These are phyloP conservation scores for Stramenopiles sp. DNA, from an alignment of 352 stramenopile species.

Conservation along the genomic window DNA sequence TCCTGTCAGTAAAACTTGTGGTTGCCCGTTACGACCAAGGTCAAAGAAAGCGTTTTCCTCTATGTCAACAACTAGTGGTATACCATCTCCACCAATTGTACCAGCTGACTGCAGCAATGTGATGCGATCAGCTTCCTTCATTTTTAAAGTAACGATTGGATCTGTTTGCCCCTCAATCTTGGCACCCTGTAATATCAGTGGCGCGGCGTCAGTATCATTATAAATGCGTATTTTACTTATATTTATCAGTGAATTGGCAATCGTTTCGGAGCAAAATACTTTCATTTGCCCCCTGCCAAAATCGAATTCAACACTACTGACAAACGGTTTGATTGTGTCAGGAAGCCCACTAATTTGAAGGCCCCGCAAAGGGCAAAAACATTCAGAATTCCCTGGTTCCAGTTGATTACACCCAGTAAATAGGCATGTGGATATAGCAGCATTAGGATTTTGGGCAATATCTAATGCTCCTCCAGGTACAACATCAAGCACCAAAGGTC, in stretches of 20 bases:
- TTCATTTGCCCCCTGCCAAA: neutral
- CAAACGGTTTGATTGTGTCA: neutral
- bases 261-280: neutral
- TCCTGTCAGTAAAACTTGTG: neutral
- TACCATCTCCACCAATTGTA: neutral
- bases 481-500: neutral
- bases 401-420: neutral
- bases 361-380: too few relatives aligned
- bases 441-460: neutral
- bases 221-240: too few relatives aligned
- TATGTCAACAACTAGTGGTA: neutral
- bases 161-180: neutral
- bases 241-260: neutral
- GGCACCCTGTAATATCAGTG: neutral
- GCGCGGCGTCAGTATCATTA: too few relatives aligned
- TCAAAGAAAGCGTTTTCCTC: neutral
- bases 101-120: neutral
- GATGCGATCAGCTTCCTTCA: neutral
- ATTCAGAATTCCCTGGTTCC: too few relatives aligned
- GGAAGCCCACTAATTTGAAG: too few relatives aligned
- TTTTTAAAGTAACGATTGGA: neutral
- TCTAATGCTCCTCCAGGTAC: neutral
- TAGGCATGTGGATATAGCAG: neutral
- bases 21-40: neutral
- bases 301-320: neutral